Evolutionary conservation across 805 yeast species (phyloP).

Genomic region (Yarrowia yakushimensis): DNA sequence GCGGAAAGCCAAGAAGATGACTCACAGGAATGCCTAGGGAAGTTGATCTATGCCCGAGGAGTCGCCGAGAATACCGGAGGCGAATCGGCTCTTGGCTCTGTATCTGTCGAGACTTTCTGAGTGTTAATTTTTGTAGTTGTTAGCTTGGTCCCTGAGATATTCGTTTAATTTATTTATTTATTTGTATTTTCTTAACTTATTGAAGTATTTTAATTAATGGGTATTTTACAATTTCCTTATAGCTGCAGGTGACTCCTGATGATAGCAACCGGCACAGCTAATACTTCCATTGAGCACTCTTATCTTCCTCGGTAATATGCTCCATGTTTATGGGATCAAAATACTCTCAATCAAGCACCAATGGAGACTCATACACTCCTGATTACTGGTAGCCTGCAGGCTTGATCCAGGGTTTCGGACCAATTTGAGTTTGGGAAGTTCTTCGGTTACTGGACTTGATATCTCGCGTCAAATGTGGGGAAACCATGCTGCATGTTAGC

Average conservation of each 20-base stretch:
- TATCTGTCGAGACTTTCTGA: too few relatives aligned
- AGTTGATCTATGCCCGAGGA: conserved; percentile 7
- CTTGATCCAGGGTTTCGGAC: background rate
- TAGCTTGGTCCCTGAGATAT: too few relatives aligned
- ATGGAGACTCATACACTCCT: background rate
- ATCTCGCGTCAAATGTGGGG: conserved; percentile 20
- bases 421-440: background rate
- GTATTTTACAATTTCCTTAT: too few relatives aligned
- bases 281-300: too few relatives aligned
- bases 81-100: conserved; percentile 3
- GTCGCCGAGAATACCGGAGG: conserved; percentile 3
- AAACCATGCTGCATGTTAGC: background rate
- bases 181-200: too few relatives aligned
- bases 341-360: background rate
- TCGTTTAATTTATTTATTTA: too few relatives aligned
- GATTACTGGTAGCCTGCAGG: background rate
- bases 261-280: too few relatives aligned
- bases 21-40: conserved; percentile 18
- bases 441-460: conserved; percentile 2
- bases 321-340: too few relatives aligned
- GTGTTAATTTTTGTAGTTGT: too few relatives aligned
- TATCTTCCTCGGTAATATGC: too few relatives aligned
- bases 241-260: too few relatives aligned
- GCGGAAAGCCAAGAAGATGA: background rate
- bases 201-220: too few relatives aligned